These are phyloP conservation scores for Talaromyces funiculosus DNA, from an alignment of 2,329 filamentous ascomycete species.

Conservation along the genomic window DNA sequence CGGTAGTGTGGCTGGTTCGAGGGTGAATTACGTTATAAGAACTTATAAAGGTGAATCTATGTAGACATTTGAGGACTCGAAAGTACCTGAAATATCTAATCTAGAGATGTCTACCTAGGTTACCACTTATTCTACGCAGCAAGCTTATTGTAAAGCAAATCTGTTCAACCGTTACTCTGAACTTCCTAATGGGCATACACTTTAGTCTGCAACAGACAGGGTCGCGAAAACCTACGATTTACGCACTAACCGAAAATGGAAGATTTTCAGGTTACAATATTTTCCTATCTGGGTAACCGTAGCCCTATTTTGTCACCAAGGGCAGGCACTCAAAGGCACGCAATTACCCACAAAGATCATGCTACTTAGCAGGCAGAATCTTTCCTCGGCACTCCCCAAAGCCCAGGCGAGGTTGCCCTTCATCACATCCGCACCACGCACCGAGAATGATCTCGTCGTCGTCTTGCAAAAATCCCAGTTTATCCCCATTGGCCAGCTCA, in stretches of 20 bases:
- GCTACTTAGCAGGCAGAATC: conserved; percentile 13
- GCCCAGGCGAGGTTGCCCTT: conserved; percentile 21
- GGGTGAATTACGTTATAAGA: no score
- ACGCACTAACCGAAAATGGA: background rate
- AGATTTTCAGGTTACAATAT: background rate
- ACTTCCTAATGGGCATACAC: no score
- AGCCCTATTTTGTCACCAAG: background rate
- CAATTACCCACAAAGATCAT: background rate
- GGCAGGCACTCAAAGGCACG: background rate
- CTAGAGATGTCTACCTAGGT: background rate
- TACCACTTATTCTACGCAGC: background rate
- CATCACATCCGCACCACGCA: conserved; percentile 19
- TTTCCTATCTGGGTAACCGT: background rate
- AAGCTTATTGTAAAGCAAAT: background rate
- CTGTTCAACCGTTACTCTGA: no score
- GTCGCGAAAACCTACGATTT: background rate
- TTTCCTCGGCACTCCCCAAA: conserved; percentile 28
- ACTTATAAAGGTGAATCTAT: no score
- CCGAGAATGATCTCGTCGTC: conserved; percentile 26
- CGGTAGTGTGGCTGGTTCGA: no score
- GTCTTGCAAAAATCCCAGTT: conserved; percentile 22
- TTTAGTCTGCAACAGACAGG: background rate
- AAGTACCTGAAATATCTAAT: background rate
- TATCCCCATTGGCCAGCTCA: conserved; percentile 14
- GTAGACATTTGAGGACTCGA: no score